These are phyloP conservation scores for Phaeolepiota aurea DNA, from an alignment of 768 basidiomycete species.

Conservation along the genomic window DNA sequence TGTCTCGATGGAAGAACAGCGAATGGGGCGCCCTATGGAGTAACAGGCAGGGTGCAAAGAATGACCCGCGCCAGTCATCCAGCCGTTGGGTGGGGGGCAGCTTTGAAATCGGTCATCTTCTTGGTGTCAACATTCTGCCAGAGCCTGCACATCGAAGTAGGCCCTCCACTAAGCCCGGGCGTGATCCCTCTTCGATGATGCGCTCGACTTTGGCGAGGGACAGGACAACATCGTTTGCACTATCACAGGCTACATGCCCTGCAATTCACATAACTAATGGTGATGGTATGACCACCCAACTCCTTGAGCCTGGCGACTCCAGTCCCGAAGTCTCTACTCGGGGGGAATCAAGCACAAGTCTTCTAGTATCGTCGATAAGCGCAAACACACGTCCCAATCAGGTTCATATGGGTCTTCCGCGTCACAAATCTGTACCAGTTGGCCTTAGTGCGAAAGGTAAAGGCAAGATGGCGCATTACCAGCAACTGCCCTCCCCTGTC, in stretches of 20 bases:
- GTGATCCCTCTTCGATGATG: neutral
- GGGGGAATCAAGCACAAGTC: conserved; percentile 10
- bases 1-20: conserved; percentile 53
- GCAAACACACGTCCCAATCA: neutral
- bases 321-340: conserved; percentile 3
- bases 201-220: neutral
- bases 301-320: neutral
- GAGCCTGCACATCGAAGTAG: conserved; percentile 13
- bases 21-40: conserved; percentile 51
- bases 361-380: neutral
- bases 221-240: conserved; percentile 7
- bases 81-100: conserved; percentile 62
- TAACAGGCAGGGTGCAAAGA: conserved; percentile 23
- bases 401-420: neutral
- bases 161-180: neutral
- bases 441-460: conserved; percentile 17
- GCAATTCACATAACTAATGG: neutral
- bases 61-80: conserved; percentile 10
- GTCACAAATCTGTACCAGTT: neutral
- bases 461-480: conserved; percentile 30
- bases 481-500: conserved; percentile 22
- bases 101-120: conserved; percentile 71
- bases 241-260: conserved; percentile 7
- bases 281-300: neutral
- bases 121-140: conserved; percentile 58